Evolutionary conservation across 2,329 filamentous ascomycete genomes (phyloP).

Genomic region (Sporothrix protearum): DNA sequence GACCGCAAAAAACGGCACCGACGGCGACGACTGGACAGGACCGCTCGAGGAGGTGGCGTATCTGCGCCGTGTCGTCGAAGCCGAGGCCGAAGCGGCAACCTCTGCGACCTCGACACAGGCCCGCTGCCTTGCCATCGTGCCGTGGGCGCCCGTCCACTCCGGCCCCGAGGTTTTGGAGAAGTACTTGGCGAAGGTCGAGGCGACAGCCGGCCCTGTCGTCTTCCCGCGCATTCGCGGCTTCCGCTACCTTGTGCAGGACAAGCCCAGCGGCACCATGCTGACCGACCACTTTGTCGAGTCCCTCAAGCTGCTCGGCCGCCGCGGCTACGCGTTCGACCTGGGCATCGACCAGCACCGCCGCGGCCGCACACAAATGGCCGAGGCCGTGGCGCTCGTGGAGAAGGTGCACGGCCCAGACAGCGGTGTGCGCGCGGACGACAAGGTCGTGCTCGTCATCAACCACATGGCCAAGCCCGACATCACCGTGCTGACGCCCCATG

Average conservation of each 20-base stretch:
- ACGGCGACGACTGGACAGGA: conserved; percentile 58
- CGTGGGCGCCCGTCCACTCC: conserved; percentile 80
- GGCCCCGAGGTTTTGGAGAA: conserved; percentile 55
- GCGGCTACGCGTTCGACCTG: conserved; percentile 71
- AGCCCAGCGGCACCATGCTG: conserved; percentile 63
- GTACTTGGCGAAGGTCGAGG: conserved; percentile 62
- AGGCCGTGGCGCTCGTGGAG: conserved; percentile 66
- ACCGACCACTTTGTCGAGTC: conserved; percentile 60
- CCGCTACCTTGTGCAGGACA: conserved; percentile 77
- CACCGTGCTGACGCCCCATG: conserved; percentile 54
- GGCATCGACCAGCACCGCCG: conserved; percentile 77
- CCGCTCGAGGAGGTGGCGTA: conserved; percentile 71
- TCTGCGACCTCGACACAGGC: conserved; percentile 43
- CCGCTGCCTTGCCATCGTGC: conserved; percentile 66
- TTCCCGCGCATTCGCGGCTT: conserved; percentile 74
- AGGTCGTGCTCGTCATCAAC: conserved; percentile 68
- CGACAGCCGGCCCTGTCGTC: conserved; percentile 58
- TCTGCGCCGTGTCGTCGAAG: conserved; percentile 62
- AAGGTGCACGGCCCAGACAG: conserved; percentile 53
- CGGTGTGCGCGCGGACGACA: conserved; percentile 55
- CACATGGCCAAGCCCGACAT: conserved; percentile 88
- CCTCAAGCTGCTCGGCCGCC: conserved; percentile 61
- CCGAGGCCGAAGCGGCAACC: conserved; percentile 42
- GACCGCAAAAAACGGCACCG: conserved; percentile 65
- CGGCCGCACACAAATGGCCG: conserved; percentile 69